These are phyloP conservation scores for Bipolaris victoriae DNA, from an alignment of 2,329 filamentous ascomycete species.

Conservation along the genomic window DNA sequence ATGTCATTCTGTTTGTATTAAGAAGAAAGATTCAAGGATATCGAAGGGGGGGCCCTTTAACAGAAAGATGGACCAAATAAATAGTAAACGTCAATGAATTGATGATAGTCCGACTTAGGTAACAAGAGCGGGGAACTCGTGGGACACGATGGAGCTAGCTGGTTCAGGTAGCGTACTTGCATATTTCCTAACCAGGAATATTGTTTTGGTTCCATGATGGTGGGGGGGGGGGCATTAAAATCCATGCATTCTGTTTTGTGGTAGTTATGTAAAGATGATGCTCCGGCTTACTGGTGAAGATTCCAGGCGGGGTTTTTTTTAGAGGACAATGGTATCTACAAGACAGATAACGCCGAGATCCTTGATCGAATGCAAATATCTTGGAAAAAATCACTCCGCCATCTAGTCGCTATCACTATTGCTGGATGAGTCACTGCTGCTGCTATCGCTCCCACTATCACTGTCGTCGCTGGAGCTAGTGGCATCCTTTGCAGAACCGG, in stretches of 20 bases:
- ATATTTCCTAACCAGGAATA: conserved; percentile 4
- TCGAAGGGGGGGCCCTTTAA: background rate
- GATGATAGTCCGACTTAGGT: background rate
- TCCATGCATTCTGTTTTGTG: background rate
- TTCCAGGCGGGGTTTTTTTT: background rate
- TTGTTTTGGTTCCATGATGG: background rate
- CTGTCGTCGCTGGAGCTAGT: conserved; percentile 13
- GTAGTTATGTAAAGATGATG: background rate
- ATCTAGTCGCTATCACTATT: conserved; percentile 20
- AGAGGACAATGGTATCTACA: background rate
- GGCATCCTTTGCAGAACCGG: conserved; percentile 10
- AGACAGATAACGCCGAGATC: background rate
- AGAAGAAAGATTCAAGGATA: background rate
- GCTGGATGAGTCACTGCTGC: conserved; percentile 9
- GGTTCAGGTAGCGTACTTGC: conserved; percentile 2
- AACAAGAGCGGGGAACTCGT: conserved; percentile 12
- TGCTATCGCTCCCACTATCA: conserved; percentile 27
- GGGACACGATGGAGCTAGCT: conserved; percentile 9
- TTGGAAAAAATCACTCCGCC: background rate
- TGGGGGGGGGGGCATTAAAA: background rate
- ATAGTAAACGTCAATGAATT: background rate
- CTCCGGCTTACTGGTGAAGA: background rate
- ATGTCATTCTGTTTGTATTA: conserved; percentile 10
- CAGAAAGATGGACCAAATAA: background rate
- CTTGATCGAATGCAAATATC: background rate